Conservation (phyloP, 108 stramenopile genomes). For the Mediolabrus comicus region DNA sequence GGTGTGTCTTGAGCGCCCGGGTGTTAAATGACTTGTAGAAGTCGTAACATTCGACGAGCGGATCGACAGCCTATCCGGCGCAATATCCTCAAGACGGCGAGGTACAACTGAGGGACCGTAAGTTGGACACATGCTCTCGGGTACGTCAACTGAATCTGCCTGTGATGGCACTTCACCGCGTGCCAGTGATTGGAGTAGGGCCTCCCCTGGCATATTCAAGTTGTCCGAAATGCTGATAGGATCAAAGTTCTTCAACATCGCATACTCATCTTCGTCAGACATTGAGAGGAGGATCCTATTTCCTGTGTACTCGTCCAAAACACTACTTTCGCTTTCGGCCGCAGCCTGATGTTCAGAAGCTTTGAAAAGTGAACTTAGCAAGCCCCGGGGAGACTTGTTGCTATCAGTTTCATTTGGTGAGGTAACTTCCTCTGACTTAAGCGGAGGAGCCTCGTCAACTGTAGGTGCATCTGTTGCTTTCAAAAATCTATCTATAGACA, state of each 20-base stretch:
- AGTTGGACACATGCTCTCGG: constrained; percentile 30
- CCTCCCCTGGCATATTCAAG: constrained; percentile 7
- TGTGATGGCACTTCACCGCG: neutral
- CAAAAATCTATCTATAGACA: no score
- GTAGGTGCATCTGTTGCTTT: no score
- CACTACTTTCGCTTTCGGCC: neutral
- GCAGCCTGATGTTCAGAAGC: constrained; percentile 9
- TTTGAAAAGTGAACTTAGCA: constrained; percentile 23
- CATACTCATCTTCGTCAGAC: constrained; percentile 5
- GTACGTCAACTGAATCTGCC: constrained; percentile 1
- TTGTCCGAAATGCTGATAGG: constrained; percentile 17
- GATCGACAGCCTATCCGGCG: neutral
- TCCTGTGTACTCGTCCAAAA: neutral
- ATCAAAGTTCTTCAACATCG: constrained; percentile 10
- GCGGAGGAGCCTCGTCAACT: no score
- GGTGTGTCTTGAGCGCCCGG: constrained; percentile 20
- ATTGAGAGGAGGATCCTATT: constrained; percentile 6
- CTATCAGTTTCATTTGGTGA: neutral
- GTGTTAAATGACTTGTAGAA: neutral
- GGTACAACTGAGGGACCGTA: constrained; percentile 40
- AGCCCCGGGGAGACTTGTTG: neutral
- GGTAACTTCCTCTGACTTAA: constrained; percentile 22
- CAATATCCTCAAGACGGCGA: constrained; percentile 6
- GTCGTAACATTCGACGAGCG: neutral
- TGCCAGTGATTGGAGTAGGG: constrained; percentile 9